A percentile compares a stretch with the other conserved stretches of the same genome.
These are phyloP conservation scores for Beauveria rudraprayagi DNA, from an alignment of 2,329 filamentous ascomycete species.

Conservation along the genomic window DNA sequence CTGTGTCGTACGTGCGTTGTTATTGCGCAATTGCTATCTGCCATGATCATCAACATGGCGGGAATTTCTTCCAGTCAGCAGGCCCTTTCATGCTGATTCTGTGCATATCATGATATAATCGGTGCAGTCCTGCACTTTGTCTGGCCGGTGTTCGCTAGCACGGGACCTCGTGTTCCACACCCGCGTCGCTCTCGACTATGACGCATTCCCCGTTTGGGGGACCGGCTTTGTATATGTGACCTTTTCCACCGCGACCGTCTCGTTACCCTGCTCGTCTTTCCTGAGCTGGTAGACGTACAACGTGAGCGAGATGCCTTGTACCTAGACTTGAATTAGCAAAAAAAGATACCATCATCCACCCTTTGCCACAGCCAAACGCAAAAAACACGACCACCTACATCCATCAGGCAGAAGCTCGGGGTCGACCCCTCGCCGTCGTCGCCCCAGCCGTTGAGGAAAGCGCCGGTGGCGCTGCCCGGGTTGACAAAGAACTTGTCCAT, in stretches of 20 bases:
- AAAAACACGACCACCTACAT: slow-evolving; percentile 55
- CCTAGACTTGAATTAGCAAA: slow-evolving; percentile 44
- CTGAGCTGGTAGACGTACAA: slow-evolving; percentile 87
- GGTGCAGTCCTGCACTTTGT: background rate
- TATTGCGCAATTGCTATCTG: slow-evolving; percentile 7
- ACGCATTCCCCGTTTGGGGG: slow-evolving; percentile 46
- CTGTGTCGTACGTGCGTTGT: background rate
- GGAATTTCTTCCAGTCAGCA: background rate
- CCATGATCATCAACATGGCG: background rate
- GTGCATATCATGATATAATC: slow-evolving; percentile 5
- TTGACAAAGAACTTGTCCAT: slow-evolving; percentile 70
- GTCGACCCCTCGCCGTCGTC: slow-evolving; percentile 62
- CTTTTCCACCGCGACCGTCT: slow-evolving; percentile 78
- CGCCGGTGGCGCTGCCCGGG: slow-evolving; percentile 58
- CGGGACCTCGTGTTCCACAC: background rate
- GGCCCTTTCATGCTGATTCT: background rate
- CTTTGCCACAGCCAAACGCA: background rate
- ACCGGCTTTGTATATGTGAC: slow-evolving; percentile 77
- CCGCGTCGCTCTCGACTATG: slow-evolving; percentile 23
- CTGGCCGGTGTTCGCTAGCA: background rate
- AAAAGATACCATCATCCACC: background rate
- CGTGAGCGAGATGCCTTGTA: slow-evolving; percentile 92
- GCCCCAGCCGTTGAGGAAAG: slow-evolving; percentile 50
- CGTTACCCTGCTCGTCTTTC: slow-evolving; percentile 66
- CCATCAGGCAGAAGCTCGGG: slow-evolving; percentile 95